Conservation (phyloP, 2,329 filamentous ascomycete species). For the Colletotrichum acutatum region DNA sequence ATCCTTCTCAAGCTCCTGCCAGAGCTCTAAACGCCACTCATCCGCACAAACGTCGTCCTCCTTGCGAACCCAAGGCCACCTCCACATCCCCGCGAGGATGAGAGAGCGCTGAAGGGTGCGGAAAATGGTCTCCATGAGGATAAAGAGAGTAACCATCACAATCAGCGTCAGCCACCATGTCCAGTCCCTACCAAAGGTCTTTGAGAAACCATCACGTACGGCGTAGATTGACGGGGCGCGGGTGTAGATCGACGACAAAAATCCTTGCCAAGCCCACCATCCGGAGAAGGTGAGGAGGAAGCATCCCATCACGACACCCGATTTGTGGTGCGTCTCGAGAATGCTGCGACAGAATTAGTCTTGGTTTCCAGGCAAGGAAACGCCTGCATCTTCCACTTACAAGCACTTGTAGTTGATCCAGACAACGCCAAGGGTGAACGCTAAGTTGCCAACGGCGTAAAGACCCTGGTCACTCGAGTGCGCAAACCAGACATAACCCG, state of each 20-base stretch:
- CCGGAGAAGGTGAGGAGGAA: conserved; percentile 71
- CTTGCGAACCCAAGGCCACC: conserved; percentile 53
- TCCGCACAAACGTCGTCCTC: conserved; percentile 45
- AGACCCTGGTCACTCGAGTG: conserved; percentile 73
- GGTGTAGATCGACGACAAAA: conserved; percentile 74
- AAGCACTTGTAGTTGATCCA: conserved; percentile 83
- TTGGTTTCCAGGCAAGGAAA: accelerated
- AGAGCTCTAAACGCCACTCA: conserved; percentile 64
- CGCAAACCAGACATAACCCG: conserved; percentile 60
- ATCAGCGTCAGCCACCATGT: conserved; percentile 81
- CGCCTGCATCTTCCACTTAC: conserved; percentile 54
- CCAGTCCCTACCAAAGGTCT: conserved; percentile 73
- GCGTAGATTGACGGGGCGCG: conserved; percentile 65
- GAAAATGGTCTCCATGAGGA: conserved; percentile 73
- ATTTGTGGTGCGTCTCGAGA: conserved; percentile 83
- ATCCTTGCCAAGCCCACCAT: conserved; percentile 80
- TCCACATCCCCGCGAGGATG: conserved; percentile 58
- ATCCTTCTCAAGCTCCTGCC: conserved; percentile 69
- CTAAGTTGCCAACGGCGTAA: conserved; percentile 79
- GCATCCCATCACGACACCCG: conserved; percentile 67
- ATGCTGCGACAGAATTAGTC: conserved; percentile 56
- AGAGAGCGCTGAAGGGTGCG: conserved; percentile 59
- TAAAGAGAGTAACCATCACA: conserved; percentile 68
- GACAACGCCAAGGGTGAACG: conserved; percentile 76
- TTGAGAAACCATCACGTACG: conserved; percentile 74